These are phyloP conservation scores for Lactuca sativa DNA, from an alignment of 129 eudicot species.

Conservation along the genomic window DNA sequence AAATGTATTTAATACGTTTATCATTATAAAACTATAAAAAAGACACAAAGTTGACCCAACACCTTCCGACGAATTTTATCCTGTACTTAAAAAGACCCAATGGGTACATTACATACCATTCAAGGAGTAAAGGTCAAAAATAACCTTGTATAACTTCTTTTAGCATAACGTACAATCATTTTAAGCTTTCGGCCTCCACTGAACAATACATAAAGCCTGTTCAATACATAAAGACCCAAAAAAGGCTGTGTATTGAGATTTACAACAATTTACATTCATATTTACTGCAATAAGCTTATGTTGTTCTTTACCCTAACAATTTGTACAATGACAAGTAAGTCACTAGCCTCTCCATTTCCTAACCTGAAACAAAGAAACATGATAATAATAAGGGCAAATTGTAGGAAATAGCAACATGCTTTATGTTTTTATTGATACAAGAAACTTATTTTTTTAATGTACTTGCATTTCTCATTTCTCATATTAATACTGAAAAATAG, in stretches of 20 bases:
- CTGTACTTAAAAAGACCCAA: not conserved
- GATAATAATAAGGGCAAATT: not conserved
- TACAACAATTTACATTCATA: constrained; percentile 25
- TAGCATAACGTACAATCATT: constrained; percentile 17
- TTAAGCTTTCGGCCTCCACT: constrained; percentile 20
- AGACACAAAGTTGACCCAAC: not conserved
- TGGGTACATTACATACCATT: not conserved
- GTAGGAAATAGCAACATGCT: not conserved
- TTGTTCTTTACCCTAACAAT: constrained; percentile 25
- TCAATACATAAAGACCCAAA: not conserved
- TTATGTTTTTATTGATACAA: not conserved
- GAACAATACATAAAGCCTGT: not conserved
- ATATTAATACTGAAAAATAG: not conserved
- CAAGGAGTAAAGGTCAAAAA: not conserved
- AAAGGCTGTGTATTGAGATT: constrained; percentile 17
- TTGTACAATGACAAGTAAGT: constrained; percentile 19
- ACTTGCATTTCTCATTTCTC: too few relatives aligned
- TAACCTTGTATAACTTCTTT: constrained; percentile 1
- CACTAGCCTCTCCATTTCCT: constrained; percentile 26
- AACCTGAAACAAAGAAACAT: not conserved
- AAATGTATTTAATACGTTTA: not conserved
- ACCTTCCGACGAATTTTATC: too few relatives aligned
- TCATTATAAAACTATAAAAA: too few relatives aligned
- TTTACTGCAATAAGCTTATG: constrained; percentile 5
- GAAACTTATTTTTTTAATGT: too few relatives aligned